Percentiles rank a stretch among this genome's conserved stretches.
These are phyloP conservation scores for Teunomyces lycoperdinae DNA, from an alignment of 805 yeast genomes.

Conservation along the genomic window DNA sequence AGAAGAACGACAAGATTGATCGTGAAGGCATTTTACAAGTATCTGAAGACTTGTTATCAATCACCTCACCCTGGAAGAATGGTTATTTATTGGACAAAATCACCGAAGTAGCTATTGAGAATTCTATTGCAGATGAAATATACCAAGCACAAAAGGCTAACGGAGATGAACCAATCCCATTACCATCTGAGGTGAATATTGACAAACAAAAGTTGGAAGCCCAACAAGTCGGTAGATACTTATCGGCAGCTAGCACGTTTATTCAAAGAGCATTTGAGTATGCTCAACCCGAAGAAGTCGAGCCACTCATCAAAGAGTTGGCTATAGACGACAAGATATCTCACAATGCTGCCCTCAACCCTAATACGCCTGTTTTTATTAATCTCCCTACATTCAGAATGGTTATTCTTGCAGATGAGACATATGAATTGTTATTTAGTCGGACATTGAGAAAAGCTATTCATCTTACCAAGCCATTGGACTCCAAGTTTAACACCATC, in stretches of 20 bases:
- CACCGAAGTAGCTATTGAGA: conserved; percentile 62
- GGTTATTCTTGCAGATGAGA: conserved; percentile 92
- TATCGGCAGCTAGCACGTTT: conserved; percentile 83
- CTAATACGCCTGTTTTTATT: conserved; percentile 68
- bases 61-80: conserved; percentile 86
- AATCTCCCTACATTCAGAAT: conserved; percentile 88
- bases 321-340: conserved; percentile 38
- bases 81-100: conserved; percentile 61
- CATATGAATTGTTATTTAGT: conserved; percentile 82
- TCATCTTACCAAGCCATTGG: conserved; percentile 58
- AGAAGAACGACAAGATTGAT: conserved; percentile 60
- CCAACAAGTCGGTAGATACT: conserved; percentile 73
- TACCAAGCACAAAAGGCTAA: conserved; percentile 39
- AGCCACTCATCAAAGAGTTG: conserved; percentile 34
- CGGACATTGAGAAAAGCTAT: conserved; percentile 64
- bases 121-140: conserved; percentile 63
- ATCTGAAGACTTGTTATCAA: conserved; percentile 80
- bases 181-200: conserved; percentile 60
- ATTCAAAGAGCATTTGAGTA: conserved; percentile 87
- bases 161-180: conserved; percentile 28
- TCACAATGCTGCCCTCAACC: conserved; percentile 82
- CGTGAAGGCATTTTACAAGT: conserved; percentile 78
- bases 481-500: conserved; percentile 44
- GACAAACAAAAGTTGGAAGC: conserved; percentile 61
- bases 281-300: conserved; percentile 64